A percentile compares a stretch with the other conserved stretches of the same genome.
Conservation (phyloP, 2,329 filamentous ascomycete species). For the Hawksworthiomyces lignivorus region DNA sequence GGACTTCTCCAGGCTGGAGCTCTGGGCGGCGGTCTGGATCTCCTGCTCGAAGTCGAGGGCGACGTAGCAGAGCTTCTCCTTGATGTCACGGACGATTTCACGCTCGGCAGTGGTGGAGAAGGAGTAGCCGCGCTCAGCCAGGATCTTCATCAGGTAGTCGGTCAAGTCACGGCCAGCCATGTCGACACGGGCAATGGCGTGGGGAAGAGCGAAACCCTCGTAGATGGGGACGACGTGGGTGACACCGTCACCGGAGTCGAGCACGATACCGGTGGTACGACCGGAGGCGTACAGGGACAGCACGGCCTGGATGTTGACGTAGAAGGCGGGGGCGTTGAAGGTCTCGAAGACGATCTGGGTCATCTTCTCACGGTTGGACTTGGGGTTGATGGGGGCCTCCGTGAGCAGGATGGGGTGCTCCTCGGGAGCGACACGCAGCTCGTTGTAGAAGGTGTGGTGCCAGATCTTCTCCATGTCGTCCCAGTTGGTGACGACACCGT, state of each 20-base stretch:
- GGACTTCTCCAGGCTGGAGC: constrained; percentile 98
- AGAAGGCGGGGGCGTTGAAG: constrained; percentile 99
- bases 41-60: constrained; percentile 99
- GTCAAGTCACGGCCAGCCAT: constrained; percentile 99
- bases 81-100: constrained; percentile 99
- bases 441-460: constrained; percentile 99
- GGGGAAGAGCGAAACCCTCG: constrained; percentile 99
- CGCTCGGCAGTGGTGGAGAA: constrained; percentile 99
- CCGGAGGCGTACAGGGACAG: constrained; percentile 98
- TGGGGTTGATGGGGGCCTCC: constrained; percentile 99
- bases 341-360: constrained; percentile 99
- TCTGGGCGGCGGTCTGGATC: constrained; percentile 99
- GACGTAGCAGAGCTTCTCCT: constrained; percentile 99
- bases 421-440: constrained; percentile 98
- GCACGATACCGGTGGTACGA: constrained; percentile 99
- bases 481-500: constrained; percentile 99
- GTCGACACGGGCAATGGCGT: constrained; percentile 99
- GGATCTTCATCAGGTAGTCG: constrained; percentile 99
- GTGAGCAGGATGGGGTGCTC: constrained; percentile 99
- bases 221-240: constrained; percentile 99
- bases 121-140: constrained; percentile 97
- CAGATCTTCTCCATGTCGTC: constrained; percentile 99
- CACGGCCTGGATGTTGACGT: constrained; percentile 99
- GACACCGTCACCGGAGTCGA: constrained; percentile 99
- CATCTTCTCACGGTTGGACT: constrained; percentile 99